A percentile compares a stretch with the other conserved stretches of the same genome.
These are phyloP conservation scores for Ceratobasidium sp. DNA, from an alignment of 1,284 basidiomycete genomes.

Conservation along the genomic window DNA sequence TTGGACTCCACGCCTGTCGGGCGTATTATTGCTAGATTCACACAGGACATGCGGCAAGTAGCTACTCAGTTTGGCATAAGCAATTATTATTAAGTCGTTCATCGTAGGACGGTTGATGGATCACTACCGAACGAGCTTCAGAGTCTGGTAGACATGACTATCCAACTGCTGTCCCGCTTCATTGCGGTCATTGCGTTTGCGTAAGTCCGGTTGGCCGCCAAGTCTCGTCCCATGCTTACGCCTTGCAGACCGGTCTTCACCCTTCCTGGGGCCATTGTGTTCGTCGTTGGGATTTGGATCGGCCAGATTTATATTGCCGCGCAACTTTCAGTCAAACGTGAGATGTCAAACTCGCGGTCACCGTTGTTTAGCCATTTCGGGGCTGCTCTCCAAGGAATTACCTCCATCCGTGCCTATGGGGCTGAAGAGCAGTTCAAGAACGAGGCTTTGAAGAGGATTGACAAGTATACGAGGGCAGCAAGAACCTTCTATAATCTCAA, in stretches of 20 bases:
- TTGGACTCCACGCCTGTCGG: constrained; percentile 60
- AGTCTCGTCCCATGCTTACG: background rate
- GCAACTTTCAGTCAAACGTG: constrained; percentile 78
- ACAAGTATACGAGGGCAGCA: constrained; percentile 50
- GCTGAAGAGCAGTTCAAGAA: constrained; percentile 49
- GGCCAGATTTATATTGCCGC: constrained; percentile 70
- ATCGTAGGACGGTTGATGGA: constrained; percentile 38
- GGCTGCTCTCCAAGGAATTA: constrained; percentile 49
- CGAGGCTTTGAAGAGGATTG: constrained; percentile 50
- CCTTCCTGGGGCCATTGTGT: constrained; percentile 61
- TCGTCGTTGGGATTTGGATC: constrained; percentile 62
- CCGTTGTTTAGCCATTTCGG: constrained; percentile 68
- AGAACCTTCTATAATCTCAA: constrained; percentile 50
- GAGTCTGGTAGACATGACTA: constrained; percentile 55
- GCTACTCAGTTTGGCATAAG: constrained; percentile 53
- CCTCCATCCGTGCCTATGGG: constrained; percentile 56
- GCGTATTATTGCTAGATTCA: constrained; percentile 60
- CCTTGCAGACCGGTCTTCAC: constrained; percentile 53
- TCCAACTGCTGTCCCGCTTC: constrained; percentile 58
- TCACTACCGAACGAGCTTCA: constrained; percentile 51
- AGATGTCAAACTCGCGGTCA: constrained; percentile 73
- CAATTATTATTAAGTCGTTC: constrained; percentile 47
- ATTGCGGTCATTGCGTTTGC: constrained; percentile 58
- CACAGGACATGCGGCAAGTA: constrained; percentile 59
- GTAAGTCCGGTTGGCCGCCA: constrained; percentile 49